These are phyloP conservation scores for Raphanus raphanistrum DNA, from an alignment of 345 rosid genomes.

Conservation along the genomic window DNA sequence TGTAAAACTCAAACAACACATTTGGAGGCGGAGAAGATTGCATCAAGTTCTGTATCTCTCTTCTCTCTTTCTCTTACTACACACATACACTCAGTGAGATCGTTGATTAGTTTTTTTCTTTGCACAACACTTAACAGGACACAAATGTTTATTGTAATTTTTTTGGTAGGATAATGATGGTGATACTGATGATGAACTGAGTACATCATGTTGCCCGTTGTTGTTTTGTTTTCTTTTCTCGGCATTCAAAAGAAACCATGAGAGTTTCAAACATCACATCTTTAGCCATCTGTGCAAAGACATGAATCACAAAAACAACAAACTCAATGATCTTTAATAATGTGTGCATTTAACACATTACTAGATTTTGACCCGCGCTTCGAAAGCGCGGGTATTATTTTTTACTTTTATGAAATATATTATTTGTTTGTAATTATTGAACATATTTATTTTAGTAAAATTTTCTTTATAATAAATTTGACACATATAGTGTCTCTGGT, in stretches of 20 bases:
- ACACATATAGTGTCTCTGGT: too few relatives aligned
- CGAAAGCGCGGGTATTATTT: too few relatives aligned
- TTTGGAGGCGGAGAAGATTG: conserved; percentile 29
- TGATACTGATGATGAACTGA: background rate
- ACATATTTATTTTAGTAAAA: too few relatives aligned
- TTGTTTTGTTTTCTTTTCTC: background rate
- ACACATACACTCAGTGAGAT: conserved; percentile 17
- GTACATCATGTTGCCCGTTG: background rate
- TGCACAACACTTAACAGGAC: conserved; percentile 19
- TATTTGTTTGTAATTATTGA: too few relatives aligned
- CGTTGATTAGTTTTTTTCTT: conserved; percentile 13
- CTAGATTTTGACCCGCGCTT: too few relatives aligned
- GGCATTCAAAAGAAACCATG: background rate
- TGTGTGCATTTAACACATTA: too few relatives aligned
- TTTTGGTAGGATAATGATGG: conserved; percentile 22
- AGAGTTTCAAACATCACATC: background rate
- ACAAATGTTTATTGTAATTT: conserved; percentile 27
- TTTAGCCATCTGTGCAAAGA: background rate
- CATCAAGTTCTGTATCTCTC: background rate
- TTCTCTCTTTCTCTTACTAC: background rate
- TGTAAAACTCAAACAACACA: conserved; percentile 13
- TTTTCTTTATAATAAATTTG: too few relatives aligned
- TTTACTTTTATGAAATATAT: too few relatives aligned
- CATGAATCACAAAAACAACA: background rate
- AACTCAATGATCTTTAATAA: background rate